Percentiles rank a stretch among this genome's conserved stretches.
These are phyloP conservation scores for Fusarium pseudonygamai DNA, from an alignment of 2,329 filamentous ascomycete genomes.

Conservation along the genomic window DNA sequence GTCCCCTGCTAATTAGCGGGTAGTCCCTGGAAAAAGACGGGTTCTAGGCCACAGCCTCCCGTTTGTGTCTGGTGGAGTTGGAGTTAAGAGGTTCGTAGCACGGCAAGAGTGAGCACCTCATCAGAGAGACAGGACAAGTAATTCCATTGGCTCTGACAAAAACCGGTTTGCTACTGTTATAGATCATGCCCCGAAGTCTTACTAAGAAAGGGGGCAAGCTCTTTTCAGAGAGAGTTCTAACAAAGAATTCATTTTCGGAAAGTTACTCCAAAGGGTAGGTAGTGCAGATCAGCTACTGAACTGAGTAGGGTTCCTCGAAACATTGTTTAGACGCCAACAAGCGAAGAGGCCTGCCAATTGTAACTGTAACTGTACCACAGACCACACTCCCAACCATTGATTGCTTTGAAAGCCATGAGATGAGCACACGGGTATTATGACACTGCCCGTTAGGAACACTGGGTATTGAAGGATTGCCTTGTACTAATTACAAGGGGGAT, in stretches of 20 bases:
- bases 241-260: background rate
- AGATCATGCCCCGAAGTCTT: background rate
- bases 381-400: background rate
- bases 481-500: background rate
- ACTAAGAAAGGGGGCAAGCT: background rate
- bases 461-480: background rate
- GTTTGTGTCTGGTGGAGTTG: constrained; percentile 12
- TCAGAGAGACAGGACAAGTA: background rate
- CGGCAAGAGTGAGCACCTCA: background rate
- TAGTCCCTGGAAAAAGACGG: constrained; percentile 25
- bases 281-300: constrained; percentile 15
- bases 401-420: background rate
- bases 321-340: constrained; percentile 12
- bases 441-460: background rate
- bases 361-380: background rate
- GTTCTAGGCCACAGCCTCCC: constrained; percentile 11
- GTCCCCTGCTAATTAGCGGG: constrained; percentile 26
- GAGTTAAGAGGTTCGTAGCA: background rate
- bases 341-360: background rate
- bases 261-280: background rate
- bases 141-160: constrained; percentile 21
- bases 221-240: background rate
- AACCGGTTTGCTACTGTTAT: background rate
- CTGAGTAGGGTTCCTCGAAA: constrained; percentile 9
- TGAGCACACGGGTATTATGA: background rate